These are phyloP conservation scores for Fusarium sp. DNA, from an alignment of 2,329 filamentous ascomycete genomes.

Conservation along the genomic window DNA sequence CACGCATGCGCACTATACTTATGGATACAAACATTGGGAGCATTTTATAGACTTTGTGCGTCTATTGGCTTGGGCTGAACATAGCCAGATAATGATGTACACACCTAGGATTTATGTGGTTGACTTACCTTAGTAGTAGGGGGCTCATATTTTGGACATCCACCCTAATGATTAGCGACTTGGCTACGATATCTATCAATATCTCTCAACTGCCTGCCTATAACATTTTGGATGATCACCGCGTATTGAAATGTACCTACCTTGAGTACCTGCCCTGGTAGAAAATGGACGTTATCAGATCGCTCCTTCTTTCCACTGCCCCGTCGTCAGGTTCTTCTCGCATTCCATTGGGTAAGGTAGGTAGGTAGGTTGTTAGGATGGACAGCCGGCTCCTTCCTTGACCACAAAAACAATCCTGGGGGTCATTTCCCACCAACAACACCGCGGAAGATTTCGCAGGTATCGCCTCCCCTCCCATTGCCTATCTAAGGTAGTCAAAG, in stretches of 20 bases:
- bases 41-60: slow-evolving; percentile 37
- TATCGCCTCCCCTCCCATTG: background rate
- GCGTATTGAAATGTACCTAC: background rate
- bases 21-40: slow-evolving; percentile 21
- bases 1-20: slow-evolving; percentile 19
- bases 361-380: background rate
- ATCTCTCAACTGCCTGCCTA: background rate
- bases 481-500: background rate
- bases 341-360: background rate
- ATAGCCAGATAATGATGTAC: slow-evolving; percentile 10
- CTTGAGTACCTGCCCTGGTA: background rate
- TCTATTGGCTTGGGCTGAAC: slow-evolving; percentile 17
- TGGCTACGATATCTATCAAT: background rate
- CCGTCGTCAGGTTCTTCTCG: background rate
- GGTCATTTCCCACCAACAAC: background rate
- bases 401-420: background rate
- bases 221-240: background rate
- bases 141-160: slow-evolving; percentile 22
- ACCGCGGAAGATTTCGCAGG: background rate
- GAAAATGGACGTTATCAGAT: background rate
- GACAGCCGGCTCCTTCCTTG: background rate
- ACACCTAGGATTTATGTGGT: slow-evolving; percentile 8
- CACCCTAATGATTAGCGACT: slow-evolving; percentile 6
- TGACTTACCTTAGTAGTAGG: background rate
- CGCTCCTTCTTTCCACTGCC: slow-evolving; percentile 2